Base-by-base conservation (phyloP, 2,329 filamentous ascomycete genomes). In the Parastagonospora nodorum region DNA sequence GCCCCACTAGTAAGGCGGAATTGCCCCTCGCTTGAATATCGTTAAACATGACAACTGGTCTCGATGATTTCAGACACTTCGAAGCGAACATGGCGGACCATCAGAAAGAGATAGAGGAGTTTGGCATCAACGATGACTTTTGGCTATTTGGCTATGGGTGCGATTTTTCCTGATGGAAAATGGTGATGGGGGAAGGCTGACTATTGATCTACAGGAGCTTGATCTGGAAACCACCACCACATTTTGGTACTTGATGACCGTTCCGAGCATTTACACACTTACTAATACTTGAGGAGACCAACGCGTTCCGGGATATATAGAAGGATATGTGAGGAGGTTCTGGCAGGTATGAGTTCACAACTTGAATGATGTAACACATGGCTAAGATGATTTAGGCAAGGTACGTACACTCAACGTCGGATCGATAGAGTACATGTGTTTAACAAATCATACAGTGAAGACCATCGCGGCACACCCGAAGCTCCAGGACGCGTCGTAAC, bases 71-170 rank as follows among this genome's bases (percentile, higher is more conserved):
- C 29, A 38, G 19, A 24, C 19, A 24, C 19, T 45, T 46, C 16
- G 10, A 31, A 44, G 15, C 29, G 36, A 53, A 49, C 1, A 69
- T 69, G 66, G 45, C 65, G 9, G 62, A 65, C 15, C 67, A 71
- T 42, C 47, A 63, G 42, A 60, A 53, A 42, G 58, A 68, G 31
- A 69, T 72, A 30, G 67, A 68, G 41, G 59, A 63, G 4, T 73
- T 72, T 40, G 71, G 69, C 24, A 59, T 58, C 19, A 66, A 77
- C 19, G 79, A 83, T 31, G 90, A 96, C 69, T 92, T 97, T 66
- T 99, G 94, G 94, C 80, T 99, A 39, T 97, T 96, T 75, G 94
- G 94, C 55, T 99, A 97, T 70, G 94, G 93, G 93, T 96, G 79
- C 60, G 81, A 10, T 40, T 14, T 5, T 4, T 5, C 14, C 2